Percentiles rank a stretch among this genome's conserved stretches.
Evolutionary conservation across 164 flowering plant species (phyloP).

Genomic region (Warburgia ugandensis): DNA sequence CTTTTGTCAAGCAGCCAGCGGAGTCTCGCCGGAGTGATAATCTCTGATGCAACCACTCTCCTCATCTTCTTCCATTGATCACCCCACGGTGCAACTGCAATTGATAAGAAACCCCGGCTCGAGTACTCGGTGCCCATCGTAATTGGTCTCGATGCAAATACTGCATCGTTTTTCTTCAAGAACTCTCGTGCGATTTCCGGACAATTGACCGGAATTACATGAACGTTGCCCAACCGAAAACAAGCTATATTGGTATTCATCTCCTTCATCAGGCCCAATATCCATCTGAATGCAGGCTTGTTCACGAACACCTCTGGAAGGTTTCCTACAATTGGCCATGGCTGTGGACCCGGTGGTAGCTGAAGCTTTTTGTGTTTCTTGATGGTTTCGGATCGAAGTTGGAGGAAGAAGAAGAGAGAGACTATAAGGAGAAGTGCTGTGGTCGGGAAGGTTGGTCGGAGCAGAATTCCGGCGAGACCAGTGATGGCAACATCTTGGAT

Average conservation of each 20-base stretch:
- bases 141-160: constrained; percentile 22
- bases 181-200: no score
- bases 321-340: constrained; percentile 15
- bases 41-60: constrained; percentile 14
- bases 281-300: constrained; percentile 17
- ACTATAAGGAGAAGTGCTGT: no score
- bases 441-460: background rate
- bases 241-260: no score
- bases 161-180: constrained; percentile 20
- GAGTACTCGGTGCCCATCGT: no score
- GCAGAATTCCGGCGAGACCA: background rate
- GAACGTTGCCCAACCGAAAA: no score
- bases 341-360: constrained; percentile 23
- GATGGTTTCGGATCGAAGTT: background rate
- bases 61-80: constrained; percentile 27
- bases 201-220: no score
- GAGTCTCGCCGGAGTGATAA: constrained; percentile 15
- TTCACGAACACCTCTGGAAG: constrained; percentile 5
- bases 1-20: constrained; percentile 25
- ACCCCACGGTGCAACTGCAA: no score
- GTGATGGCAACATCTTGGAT: no score
- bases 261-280: constrained; percentile 7
- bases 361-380: background rate
- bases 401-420: background rate
- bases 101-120: no score